A percentile compares a stretch with the other conserved stretches of the same genome.
Evolutionary conservation across 805 yeast species (phyloP).

Genomic region (Yamadazyma philogaea): DNA sequence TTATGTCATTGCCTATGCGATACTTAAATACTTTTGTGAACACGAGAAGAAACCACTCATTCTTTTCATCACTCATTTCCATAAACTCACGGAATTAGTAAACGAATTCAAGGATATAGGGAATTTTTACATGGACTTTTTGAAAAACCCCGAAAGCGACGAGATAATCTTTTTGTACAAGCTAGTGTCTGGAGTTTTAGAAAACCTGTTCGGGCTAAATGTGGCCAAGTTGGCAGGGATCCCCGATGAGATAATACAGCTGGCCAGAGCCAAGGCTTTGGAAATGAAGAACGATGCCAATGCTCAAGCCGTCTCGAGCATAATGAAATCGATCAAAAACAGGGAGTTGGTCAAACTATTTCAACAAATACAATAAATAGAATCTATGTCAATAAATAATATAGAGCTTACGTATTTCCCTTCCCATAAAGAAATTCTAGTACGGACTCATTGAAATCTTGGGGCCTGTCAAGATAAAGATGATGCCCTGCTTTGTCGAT

Average conservation of each 20-base stretch:
- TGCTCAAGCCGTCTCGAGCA: slow-evolving; percentile 4
- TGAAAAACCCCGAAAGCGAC: slow-evolving; percentile 23
- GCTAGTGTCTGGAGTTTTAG: slow-evolving; percentile 35
- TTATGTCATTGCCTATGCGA: slow-evolving; percentile 72
- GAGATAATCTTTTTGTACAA: slow-evolving; percentile 39
- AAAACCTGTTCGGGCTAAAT: slow-evolving; percentile 77
- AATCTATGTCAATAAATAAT: too few species aligned
- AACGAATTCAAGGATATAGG: slow-evolving; percentile 38
- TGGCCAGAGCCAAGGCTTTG: slow-evolving; percentile 42
- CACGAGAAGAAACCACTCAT: slow-evolving; percentile 47
- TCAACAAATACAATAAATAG: background rate
- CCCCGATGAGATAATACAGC: slow-evolving; percentile 42
- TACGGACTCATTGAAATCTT: slow-evolving; percentile 24
- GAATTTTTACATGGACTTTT: slow-evolving; percentile 72
- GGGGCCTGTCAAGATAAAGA: slow-evolving; percentile 40
- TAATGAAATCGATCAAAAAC: background rate
- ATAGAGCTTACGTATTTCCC: background rate
- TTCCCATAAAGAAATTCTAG: slow-evolving; percentile 22
- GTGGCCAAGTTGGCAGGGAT: slow-evolving; percentile 77
- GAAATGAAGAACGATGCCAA: slow-evolving; percentile 27
- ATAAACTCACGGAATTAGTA: slow-evolving; percentile 56
- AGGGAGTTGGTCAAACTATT: background rate
- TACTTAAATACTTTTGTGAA: slow-evolving; percentile 55
- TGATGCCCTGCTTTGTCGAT: slow-evolving; percentile 42
- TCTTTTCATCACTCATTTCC: slow-evolving; percentile 83